A percentile compares a stretch with the other conserved stretches of the same genome.
These are phyloP conservation scores for Yamadazyma diospyri DNA, from an alignment of 1,139 yeast species.

Conservation along the genomic window DNA sequence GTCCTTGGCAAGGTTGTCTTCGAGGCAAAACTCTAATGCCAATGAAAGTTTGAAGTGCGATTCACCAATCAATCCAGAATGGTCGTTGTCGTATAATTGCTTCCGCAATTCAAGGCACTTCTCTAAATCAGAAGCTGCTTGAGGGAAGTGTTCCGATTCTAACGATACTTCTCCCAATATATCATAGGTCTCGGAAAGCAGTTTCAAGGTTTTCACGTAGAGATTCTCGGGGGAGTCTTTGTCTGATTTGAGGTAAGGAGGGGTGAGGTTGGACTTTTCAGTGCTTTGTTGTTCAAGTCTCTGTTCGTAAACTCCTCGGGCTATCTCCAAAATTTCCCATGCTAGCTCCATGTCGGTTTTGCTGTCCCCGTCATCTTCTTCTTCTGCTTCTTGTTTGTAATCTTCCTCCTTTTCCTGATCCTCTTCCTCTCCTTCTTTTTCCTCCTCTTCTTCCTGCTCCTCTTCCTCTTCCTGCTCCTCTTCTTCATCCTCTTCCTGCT, in stretches of 20 bases:
- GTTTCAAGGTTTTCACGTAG: constrained; percentile 38
- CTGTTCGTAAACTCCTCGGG: constrained; percentile 61
- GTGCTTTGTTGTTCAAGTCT: constrained; percentile 28
- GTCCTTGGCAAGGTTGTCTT: constrained; percentile 43
- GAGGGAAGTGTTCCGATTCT: constrained; percentile 79
- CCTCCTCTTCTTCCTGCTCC: constrained; percentile 28
- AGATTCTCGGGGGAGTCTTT: constrained; percentile 30
- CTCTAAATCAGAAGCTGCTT: constrained; percentile 67
- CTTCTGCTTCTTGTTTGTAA: constrained; percentile 18
- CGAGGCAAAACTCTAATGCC: constrained; percentile 69
- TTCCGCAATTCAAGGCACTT: constrained; percentile 54
- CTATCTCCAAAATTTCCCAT: constrained; percentile 79
- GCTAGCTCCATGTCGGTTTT: constrained; percentile 81
- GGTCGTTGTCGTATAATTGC: constrained; percentile 45
- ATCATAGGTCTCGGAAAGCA: constrained; percentile 73
- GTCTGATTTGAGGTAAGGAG: constrained; percentile 36
- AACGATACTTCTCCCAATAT: constrained; percentile 84
- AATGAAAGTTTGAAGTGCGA: constrained; percentile 79
- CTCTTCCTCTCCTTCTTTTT: constrained; percentile 24
- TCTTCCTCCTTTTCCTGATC: constrained; percentile 25
- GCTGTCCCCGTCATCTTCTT: constrained; percentile 40
- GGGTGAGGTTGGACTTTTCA: constrained; percentile 13
- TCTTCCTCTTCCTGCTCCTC: constrained; percentile 30
- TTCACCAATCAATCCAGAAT: constrained; percentile 65
- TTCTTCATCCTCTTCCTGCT: constrained; percentile 23